Evolutionary conservation across 352 stramenopile species (phyloP).

Genomic region (Pythium dissotocum): DNA sequence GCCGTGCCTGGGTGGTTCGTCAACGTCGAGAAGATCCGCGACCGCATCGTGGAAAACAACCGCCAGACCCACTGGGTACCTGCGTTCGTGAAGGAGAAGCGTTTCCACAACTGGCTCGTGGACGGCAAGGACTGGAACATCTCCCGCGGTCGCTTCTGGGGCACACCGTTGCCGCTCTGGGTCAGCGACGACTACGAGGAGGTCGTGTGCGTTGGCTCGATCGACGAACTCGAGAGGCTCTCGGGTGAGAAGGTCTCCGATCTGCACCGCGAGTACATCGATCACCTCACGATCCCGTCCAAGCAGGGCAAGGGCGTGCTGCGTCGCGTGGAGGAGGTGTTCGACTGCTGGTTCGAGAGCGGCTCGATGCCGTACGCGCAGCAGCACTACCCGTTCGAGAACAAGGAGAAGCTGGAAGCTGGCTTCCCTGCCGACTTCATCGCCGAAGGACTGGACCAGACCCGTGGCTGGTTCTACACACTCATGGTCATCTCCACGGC

Average conservation of each 20-base stretch:
- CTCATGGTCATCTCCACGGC: constrained; percentile 99
- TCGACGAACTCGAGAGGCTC: constrained; percentile 95
- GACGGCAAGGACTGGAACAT: constrained; percentile 99
- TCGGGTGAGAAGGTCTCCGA: constrained; percentile 93
- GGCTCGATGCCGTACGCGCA: constrained; percentile 99
- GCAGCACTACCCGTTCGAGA: constrained; percentile 99
- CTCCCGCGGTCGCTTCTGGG: constrained; percentile 98
- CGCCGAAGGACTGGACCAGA: constrained; percentile 99
- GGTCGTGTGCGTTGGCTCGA: constrained; percentile 96
- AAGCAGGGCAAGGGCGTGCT: constrained; percentile 90
- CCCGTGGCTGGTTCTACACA: constrained; percentile 99
- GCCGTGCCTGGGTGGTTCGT: constrained; percentile 99
- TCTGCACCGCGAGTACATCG: constrained; percentile 98
- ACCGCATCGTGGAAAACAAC: constrained; percentile 92
- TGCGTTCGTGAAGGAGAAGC: constrained; percentile 96
- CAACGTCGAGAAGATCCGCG: constrained; percentile 97
- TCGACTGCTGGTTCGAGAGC: constrained; percentile 99
- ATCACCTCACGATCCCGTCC: constrained; percentile 97
- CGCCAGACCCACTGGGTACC: constrained; percentile 85
- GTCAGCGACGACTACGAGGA: constrained; percentile 97
- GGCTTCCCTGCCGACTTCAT: constrained; percentile 99
- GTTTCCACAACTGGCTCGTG: constrained; percentile 99
- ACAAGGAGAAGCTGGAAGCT: constrained; percentile 96
- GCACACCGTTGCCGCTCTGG: constrained; percentile 99
- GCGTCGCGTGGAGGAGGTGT: constrained; percentile 91